Conservation (phyloP, 163 green algal genomes). For the Volvox carteri region DNA sequence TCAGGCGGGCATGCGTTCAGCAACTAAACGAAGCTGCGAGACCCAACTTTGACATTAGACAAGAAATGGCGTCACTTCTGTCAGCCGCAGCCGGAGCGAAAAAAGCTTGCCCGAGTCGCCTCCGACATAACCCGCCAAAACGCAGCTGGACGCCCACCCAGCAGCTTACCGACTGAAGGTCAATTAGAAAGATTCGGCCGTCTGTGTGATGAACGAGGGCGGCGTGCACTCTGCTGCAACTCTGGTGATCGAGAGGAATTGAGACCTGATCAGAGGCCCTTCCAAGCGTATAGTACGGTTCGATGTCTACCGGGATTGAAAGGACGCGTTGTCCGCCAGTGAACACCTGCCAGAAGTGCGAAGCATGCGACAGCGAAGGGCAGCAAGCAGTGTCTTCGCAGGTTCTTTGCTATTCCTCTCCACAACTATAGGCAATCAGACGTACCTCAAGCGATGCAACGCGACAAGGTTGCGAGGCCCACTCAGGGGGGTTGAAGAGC, state of each 20-base stretch:
- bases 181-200: conserved; percentile 84
- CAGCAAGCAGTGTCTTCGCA: neutral
- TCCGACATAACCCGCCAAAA: neutral
- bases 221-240: conserved; percentile 72
- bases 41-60: too few relatives aligned
- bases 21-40: neutral
- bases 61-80: too few relatives aligned
- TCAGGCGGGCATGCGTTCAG: neutral
- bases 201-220: conserved; percentile 84
- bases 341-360: neutral
- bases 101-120: too few relatives aligned
- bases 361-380: neutral
- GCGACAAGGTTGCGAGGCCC: conserved; percentile 67
- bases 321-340: neutral
- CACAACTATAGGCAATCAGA: neutral
- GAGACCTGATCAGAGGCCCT: conserved; percentile 67
- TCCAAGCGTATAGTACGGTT: conserved; percentile 58
- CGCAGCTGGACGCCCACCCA: neutral
- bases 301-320: conserved; percentile 50
- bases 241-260: conserved; percentile 63
- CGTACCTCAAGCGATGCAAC: conserved; percentile 66
- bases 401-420: neutral
- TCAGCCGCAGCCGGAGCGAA: too few relatives aligned
- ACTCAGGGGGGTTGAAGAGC: conserved; percentile 69
- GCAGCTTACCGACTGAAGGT: conserved; percentile 75